These are phyloP conservation scores for Onygenales sp. DNA, from an alignment of 2,329 filamentous ascomycete species.

Conservation along the genomic window DNA sequence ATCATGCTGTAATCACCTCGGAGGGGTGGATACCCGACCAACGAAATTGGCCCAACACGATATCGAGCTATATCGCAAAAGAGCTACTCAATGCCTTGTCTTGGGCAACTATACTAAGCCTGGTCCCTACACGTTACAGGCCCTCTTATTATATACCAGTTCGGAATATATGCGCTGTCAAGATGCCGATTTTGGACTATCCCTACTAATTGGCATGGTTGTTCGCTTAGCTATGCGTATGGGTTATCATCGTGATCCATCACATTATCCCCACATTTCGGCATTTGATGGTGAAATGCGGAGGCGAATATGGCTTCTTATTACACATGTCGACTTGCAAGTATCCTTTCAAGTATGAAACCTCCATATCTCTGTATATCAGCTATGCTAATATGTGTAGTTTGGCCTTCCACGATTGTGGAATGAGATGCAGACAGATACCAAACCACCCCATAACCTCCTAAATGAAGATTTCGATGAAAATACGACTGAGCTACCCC, in stretches of 20 bases:
- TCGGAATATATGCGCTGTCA: slow-evolving; percentile 15
- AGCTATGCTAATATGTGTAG: not conserved
- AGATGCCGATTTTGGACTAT: slow-evolving; percentile 15
- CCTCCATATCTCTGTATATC: not conserved
- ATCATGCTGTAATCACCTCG: slow-evolving; percentile 2
- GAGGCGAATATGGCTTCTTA: slow-evolving; percentile 23
- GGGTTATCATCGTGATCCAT: slow-evolving; percentile 36
- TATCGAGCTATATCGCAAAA: slow-evolving; percentile 6
- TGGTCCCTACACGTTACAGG: slow-evolving; percentile 19
- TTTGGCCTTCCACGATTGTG: slow-evolving; percentile 30
- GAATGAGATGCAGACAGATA: slow-evolving; percentile 29
- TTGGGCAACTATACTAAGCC: slow-evolving; percentile 19
- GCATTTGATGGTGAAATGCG: slow-evolving; percentile 29
- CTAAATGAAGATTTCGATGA: slow-evolving; percentile 32
- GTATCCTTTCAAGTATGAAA: slow-evolving; percentile 23
- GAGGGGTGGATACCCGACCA: not conserved
- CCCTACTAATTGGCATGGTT: slow-evolving; percentile 20
- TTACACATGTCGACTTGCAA: slow-evolving; percentile 30
- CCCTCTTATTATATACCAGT: slow-evolving; percentile 15
- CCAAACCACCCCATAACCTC: slow-evolving; percentile 30
- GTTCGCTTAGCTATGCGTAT: slow-evolving; percentile 26
- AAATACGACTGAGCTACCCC: slow-evolving; percentile 21
- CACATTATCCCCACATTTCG: slow-evolving; percentile 24
- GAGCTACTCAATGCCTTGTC: slow-evolving; percentile 19
- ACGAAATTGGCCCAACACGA: not conserved